Conservation (phyloP, 163 green algal species). For the Prototheca wickerhamii region DNA sequence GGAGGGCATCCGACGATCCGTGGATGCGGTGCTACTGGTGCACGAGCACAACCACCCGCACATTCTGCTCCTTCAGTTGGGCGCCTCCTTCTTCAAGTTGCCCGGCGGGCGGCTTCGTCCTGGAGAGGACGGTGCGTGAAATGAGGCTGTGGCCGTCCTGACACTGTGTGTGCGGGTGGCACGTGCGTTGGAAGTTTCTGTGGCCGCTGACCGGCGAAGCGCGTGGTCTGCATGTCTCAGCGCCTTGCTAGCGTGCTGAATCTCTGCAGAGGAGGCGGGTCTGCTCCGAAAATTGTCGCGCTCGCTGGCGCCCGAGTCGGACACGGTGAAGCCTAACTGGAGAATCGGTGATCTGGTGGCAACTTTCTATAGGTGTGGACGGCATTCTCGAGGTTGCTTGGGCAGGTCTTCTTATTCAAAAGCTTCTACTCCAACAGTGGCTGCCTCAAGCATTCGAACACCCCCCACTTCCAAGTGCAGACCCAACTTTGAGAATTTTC, state of each 20-base stretch:
- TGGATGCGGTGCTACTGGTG: conserved; percentile 78
- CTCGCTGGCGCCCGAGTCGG: conserved; percentile 3
- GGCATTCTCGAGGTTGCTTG: no score
- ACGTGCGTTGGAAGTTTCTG: no score
- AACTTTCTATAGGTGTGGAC: conserved; percentile 20
- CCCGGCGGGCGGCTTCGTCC: conserved; percentile 79
- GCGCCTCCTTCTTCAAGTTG: conserved; percentile 71
- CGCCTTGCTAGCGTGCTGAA: no score
- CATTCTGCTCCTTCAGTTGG: conserved; percentile 63
- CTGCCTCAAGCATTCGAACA: neutral
- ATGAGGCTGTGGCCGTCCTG: no score
- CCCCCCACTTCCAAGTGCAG: conserved; percentile 33
- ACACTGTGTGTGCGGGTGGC: no score
- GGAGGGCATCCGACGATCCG: conserved; percentile 68
- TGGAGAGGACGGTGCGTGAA: conserved; percentile 78
- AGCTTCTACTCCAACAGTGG: no score
- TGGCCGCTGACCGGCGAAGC: no score
- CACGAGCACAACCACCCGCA: conserved; percentile 91
- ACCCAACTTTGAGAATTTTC: conserved; percentile 85
- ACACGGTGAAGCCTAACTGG: conserved; percentile 39
- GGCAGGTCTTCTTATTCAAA: no score
- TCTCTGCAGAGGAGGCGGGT: conserved; percentile 80
- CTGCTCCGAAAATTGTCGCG: conserved; percentile 80
- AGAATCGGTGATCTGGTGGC: conserved; percentile 29
- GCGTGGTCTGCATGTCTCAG: no score